Evolutionary conservation across 208 protist species (phyloP).

Genomic region (Trypanosoma vivax): DNA sequence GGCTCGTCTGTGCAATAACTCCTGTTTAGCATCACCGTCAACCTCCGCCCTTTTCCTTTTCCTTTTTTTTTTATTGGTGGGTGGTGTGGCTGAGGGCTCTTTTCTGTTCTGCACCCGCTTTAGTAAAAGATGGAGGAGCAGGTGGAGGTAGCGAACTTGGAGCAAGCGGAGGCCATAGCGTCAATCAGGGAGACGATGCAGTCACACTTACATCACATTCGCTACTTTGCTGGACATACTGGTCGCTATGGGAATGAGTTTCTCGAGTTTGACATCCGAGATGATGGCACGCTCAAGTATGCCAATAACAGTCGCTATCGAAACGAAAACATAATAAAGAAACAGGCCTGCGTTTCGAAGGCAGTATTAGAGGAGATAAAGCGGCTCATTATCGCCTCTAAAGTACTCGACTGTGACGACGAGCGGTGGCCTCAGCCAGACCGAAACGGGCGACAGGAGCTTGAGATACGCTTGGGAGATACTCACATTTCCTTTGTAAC

Average conservation of each 20-base stretch:
- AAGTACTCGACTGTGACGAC: slow-evolving; percentile 70
- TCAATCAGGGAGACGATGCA: slow-evolving; percentile 43
- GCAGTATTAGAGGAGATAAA: slow-evolving; percentile 75
- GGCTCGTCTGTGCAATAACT: too few relatives aligned
- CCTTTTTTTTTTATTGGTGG: too few relatives aligned
- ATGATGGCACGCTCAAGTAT: slow-evolving; percentile 78
- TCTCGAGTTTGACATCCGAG: slow-evolving; percentile 77
- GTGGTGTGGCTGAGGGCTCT: too few relatives aligned
- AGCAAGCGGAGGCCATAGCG: neutral
- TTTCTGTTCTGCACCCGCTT: neutral
- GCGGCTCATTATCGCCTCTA: slow-evolving; percentile 51
- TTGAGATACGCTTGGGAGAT: slow-evolving; percentile 82
- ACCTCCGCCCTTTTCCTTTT: too few relatives aligned
- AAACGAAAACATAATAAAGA: slow-evolving; percentile 88
- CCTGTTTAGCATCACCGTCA: too few relatives aligned
- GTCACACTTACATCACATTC: slow-evolving; percentile 69
- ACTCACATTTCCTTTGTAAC: slow-evolving; percentile 85
- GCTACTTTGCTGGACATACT: slow-evolving; percentile 83
- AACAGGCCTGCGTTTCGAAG: slow-evolving; percentile 62
- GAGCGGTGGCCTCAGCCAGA: slow-evolving; percentile 78
- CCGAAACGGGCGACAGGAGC: slow-evolving; percentile 81
- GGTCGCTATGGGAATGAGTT: slow-evolving; percentile 89
- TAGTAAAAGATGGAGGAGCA: neutral
- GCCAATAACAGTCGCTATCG: slow-evolving; percentile 86
- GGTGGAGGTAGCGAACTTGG: neutral